A percentile compares a stretch with the other conserved stretches of the same genome.
Conservation (phyloP, 164 flowering plant species). For the Tetrastigma voinierianum region DNA sequence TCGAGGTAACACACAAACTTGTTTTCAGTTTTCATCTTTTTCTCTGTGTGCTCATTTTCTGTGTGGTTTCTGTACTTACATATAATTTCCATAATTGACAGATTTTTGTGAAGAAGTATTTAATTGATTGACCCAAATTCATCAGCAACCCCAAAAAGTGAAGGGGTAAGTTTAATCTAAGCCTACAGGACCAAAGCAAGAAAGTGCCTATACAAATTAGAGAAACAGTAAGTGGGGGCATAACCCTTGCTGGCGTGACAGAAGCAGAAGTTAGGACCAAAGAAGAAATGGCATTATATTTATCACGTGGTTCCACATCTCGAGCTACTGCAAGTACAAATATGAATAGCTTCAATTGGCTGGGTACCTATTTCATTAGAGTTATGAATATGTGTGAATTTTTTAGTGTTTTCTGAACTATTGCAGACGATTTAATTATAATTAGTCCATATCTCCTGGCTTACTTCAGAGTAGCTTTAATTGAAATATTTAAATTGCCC, state of each 20-base stretch:
- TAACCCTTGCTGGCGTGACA: conserved; percentile 88
- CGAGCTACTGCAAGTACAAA: conserved; percentile 99
- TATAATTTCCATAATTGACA: conserved; percentile 20
- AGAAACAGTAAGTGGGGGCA: conserved; percentile 86
- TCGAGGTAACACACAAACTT: conserved; percentile 58
- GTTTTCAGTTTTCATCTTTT: background rate
- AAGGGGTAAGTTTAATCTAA: conserved; percentile 39
- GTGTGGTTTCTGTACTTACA: background rate
- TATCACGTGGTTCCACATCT: conserved; percentile 73
- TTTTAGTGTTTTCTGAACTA: background rate
- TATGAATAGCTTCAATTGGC: conserved; percentile 98
- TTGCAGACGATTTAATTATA: background rate
- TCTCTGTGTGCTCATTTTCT: background rate
- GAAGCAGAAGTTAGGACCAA: conserved; percentile 83
- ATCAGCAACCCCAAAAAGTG: conserved; percentile 30
- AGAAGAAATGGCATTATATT: conserved; percentile 84
- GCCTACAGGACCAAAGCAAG: conserved; percentile 50
- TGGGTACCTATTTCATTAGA: conserved; percentile 40
- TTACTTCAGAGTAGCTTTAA: no score
- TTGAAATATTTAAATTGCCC: no score
- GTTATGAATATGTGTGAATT: background rate
- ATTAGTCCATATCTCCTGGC: no score
- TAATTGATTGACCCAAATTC: conserved; percentile 70
- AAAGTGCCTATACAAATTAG: conserved; percentile 93
- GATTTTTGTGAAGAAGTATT: conserved; percentile 97